Base-by-base conservation (phyloP, 2,329 filamentous ascomycete species). In the Alternaria infectoria region DNA sequence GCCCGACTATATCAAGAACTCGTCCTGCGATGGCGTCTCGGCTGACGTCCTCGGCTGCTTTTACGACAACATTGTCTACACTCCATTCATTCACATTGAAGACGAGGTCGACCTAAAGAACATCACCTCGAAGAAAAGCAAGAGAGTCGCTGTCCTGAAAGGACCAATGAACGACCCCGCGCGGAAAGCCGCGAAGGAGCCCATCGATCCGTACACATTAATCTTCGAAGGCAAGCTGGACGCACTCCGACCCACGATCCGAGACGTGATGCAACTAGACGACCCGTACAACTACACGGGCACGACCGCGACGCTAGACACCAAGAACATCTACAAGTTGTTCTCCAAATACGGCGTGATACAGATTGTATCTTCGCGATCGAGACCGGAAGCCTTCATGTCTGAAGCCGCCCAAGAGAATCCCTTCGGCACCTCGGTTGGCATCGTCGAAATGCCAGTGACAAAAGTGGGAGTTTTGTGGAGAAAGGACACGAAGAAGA, bases 11-110 rank as follows among this genome's bases (percentile, higher is more conserved):
- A 86, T 98, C 71, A 97, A 96, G 80, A 98, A 98, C 77, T 96
- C 94, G 0, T 90, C 89, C 21, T 93, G 92, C 4, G 94, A 98
- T 77, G 93, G 93, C 6, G 92, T 98, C n/a, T 92, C 92, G 56
- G 92, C 96, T 69, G 95, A 98, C 69, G 92, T 98, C 45, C 84
- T 98, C 13, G 93, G 93, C 74, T 97, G 95, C 77, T 96, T 99
- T 77, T 99, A 98, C 81, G 96, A 99, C 83, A 99, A 99, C 77
- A 97, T 99, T 52, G 92, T 91, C 61, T 99, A 99, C 78, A 99
- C 96, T 2, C 96, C 96, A 2, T 99, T 99, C 77, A 97, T 99
- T 70, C 93, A 97, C 74, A 93, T 97, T 49, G 96, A 99, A 79
- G 94, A 97, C 75, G 93, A 97, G 71, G 81, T 94, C 26, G 92